Evolutionary conservation across 495 filamentous ascomycete species (phyloP).

Genomic region (Xylaria acuta): DNA sequence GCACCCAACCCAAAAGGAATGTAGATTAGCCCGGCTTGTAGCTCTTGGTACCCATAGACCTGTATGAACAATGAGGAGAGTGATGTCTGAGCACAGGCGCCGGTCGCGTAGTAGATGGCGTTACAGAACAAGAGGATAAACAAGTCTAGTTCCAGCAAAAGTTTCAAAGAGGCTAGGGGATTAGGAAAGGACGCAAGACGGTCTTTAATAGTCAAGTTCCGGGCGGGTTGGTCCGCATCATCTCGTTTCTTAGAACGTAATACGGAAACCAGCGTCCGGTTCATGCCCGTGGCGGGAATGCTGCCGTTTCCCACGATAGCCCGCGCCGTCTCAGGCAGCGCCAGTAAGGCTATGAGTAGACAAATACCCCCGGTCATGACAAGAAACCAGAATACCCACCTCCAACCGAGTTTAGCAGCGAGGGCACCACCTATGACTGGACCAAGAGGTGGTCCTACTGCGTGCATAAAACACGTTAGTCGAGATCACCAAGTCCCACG

Average conservation of each 20-base stretch:
- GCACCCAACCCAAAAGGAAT: neutral
- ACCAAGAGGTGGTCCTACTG: neutral
- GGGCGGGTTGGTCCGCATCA: neutral
- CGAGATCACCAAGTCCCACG: too few species aligned
- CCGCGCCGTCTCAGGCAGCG: neutral
- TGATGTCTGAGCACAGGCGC: conserved; percentile 2
- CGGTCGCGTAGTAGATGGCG: conserved; percentile 10
- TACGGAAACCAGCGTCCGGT: neutral
- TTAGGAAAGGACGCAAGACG: neutral
- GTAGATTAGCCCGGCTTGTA: conserved; percentile 9
- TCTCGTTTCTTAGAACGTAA: neutral
- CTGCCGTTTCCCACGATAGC: conserved; percentile 5
- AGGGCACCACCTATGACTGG: neutral
- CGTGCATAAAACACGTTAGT: too few species aligned
- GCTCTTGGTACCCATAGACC: conserved; percentile 10
- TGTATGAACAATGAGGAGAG: conserved; percentile 2
- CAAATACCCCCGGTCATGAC: neutral
- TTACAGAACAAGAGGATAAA: conserved; percentile 16
- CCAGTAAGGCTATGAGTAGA: neutral
- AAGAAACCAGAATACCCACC: neutral
- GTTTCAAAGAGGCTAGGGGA: neutral
- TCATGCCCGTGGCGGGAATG: neutral
- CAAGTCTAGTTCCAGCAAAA: conserved; percentile 15
- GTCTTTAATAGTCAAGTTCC: neutral
- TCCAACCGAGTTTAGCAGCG: neutral